Evolutionary conservation across 768 basidiomycete species (phyloP).

Genomic region (Lepiota venenata): DNA sequence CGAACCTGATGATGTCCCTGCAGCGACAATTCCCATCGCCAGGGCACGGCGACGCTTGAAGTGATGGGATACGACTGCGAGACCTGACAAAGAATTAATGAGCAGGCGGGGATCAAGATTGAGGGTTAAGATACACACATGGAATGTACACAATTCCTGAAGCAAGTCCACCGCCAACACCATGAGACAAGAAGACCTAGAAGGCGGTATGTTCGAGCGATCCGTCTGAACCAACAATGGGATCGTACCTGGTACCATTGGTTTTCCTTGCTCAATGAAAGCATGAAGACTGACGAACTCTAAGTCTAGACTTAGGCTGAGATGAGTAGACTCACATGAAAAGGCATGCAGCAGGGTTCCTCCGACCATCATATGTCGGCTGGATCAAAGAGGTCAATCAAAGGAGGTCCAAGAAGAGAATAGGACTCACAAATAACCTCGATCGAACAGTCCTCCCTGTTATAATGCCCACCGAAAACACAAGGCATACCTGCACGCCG

Average conservation of each 20-base stretch:
- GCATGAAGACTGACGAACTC: constrained; percentile 29
- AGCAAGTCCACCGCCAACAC: constrained; percentile 46
- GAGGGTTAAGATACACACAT: background rate
- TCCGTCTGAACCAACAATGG: constrained; percentile 11
- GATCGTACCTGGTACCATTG: constrained; percentile 12
- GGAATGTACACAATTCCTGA: constrained; percentile 52
- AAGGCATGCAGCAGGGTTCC: constrained; percentile 41
- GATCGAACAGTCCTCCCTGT: constrained; percentile 48
- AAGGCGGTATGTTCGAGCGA: constrained; percentile 14
- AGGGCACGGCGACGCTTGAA: constrained; percentile 31
- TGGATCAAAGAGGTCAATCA: constrained; percentile 12
- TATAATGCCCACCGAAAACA: constrained; percentile 39
- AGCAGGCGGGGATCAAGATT: background rate
- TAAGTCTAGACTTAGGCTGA: background rate
- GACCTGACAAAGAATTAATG: constrained; percentile 4
- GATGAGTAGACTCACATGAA: constrained; percentile 21
- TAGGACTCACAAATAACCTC: constrained; percentile 44
- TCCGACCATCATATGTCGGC: constrained; percentile 41
- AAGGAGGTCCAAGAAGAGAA: background rate
- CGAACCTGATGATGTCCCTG: constrained; percentile 17
- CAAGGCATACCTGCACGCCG: constrained; percentile 44
- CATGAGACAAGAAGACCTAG: constrained; percentile 45
- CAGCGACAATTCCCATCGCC: constrained; percentile 33
- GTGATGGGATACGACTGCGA: constrained; percentile 34
- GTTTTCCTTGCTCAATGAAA: constrained; percentile 37